Conservation (phyloP, 805 yeast species). For the Starmera caribaea region DNA sequence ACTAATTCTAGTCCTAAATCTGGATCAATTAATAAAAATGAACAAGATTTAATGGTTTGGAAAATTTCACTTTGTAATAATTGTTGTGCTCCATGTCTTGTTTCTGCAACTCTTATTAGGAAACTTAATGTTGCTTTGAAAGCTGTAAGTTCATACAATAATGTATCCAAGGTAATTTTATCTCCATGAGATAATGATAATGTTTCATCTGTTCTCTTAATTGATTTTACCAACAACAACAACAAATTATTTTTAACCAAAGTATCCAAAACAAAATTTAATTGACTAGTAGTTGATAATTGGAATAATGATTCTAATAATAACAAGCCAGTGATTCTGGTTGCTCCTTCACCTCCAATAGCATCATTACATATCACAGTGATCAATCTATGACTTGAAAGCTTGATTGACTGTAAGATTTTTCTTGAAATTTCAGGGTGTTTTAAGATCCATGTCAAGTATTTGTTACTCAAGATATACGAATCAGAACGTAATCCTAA, state of each 20-base stretch:
- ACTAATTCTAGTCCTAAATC: slow-evolving; percentile 60
- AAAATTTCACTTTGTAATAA: slow-evolving; percentile 69
- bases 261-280: slow-evolving; percentile 47
- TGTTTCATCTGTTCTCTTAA: slow-evolving; percentile 62
- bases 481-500: slow-evolving; percentile 66
- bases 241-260: slow-evolving; percentile 61
- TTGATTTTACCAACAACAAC: slow-evolving; percentile 51
- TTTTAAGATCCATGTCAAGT: slow-evolving; percentile 40
- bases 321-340: slow-evolving; percentile 67
- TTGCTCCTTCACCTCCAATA: slow-evolving; percentile 65
- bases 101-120: slow-evolving; percentile 65
- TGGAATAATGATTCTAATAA: slow-evolving; percentile 60
- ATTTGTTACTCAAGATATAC: slow-evolving; percentile 63
- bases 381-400: slow-evolving; percentile 52
- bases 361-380: slow-evolving; percentile 70
- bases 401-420: slow-evolving; percentile 41
- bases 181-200: slow-evolving; percentile 27
- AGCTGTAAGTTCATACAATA: slow-evolving; percentile 67
- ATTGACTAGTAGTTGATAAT: slow-evolving; percentile 38
- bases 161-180: slow-evolving; percentile 36
- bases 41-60: slow-evolving; percentile 44
- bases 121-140: slow-evolving; percentile 65
- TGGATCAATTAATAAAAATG: slow-evolving; percentile 60
- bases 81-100: slow-evolving; percentile 68
- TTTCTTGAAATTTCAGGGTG: slow-evolving; percentile 35